These are phyloP conservation scores for Verticillium nonalfalfae DNA, from an alignment of 2,329 filamentous ascomycete genomes.

Conservation along the genomic window DNA sequence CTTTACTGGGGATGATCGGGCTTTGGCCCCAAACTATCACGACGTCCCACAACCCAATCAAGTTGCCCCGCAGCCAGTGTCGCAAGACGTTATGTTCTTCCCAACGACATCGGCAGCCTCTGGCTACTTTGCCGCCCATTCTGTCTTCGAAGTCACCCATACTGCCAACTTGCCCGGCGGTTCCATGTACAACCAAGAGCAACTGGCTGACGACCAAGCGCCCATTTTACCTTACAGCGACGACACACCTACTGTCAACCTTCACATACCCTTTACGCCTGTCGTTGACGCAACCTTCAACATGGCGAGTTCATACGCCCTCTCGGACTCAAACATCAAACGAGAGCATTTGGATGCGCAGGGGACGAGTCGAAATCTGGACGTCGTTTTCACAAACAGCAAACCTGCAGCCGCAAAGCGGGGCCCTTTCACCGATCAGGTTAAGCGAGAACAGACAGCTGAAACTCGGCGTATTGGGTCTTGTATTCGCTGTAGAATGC, in stretches of 20 bases:
- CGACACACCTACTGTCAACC: not conserved
- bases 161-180: not conserved
- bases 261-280: not conserved
- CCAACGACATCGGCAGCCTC: conserved; percentile 11
- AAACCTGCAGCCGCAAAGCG: conserved; percentile 32
- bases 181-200: not conserved
- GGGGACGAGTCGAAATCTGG: conserved; percentile 12
- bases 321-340: conserved; percentile 12
- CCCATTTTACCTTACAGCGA: not conserved
- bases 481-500: conserved; percentile 56
- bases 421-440: conserved; percentile 49
- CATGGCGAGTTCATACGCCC: conserved; percentile 1
- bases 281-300: not conserved
- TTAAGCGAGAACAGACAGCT: conserved; percentile 46
- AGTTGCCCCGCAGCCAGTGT: conserved; percentile 20
- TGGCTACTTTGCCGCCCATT: not conserved
- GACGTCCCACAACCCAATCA: conserved; percentile 25
- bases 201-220: not conserved
- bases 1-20: conserved; percentile 19
- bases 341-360: conserved; percentile 1
- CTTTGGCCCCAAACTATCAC: conserved; percentile 27
- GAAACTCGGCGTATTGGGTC: conserved; percentile 51
- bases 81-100: conserved; percentile 34
- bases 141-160: not conserved
- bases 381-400: conserved; percentile 26